phyloP scores from a whole-genome alignment of 805 yeast species.

The Sporopachydermia quercuum region DNA sequence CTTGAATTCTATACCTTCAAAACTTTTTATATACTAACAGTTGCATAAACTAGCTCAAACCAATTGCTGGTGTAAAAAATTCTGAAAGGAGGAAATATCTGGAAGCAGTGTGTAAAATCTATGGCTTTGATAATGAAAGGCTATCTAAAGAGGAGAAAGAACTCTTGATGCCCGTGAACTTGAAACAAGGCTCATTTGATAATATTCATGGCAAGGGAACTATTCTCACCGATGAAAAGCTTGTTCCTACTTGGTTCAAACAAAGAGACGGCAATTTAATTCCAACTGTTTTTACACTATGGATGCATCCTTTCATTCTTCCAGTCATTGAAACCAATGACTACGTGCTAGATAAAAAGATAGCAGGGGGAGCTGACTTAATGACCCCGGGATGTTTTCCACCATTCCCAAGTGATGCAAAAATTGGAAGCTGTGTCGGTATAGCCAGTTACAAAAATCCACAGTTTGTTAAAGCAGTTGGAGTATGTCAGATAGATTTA shows the following conservation, averaged over 20 bases:
- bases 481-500: conserved; percentile 39
- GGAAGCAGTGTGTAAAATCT: conserved; percentile 25
- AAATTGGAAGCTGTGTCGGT: conserved; percentile 51
- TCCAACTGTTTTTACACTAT: conserved; percentile 63
- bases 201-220: conserved; percentile 40
- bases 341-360: conserved; percentile 46
- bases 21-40: conserved; percentile 8
- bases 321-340: conserved; percentile 62
- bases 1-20: too few relatives aligned
- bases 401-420: conserved; percentile 36
- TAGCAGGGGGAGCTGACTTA: conserved; percentile 60
- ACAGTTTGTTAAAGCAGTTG: conserved; percentile 55
- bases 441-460: conserved; percentile 50
- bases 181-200: conserved; percentile 53
- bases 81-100: conserved; percentile 58
- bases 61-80: conserved; percentile 64
- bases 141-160: conserved; percentile 27
- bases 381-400: conserved; percentile 31
- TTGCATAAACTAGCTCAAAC: conserved; percentile 34
- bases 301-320: conserved; percentile 51
- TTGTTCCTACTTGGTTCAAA: conserved; percentile 62
- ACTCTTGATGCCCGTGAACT: conserved; percentile 31
- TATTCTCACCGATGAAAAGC: conserved; percentile 47
- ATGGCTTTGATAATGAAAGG: conserved; percentile 17
- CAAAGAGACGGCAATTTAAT: conserved; percentile 34